Conservation (phyloP, 495 filamentous ascomycete species). For the Penicillium paradoxum region DNA sequence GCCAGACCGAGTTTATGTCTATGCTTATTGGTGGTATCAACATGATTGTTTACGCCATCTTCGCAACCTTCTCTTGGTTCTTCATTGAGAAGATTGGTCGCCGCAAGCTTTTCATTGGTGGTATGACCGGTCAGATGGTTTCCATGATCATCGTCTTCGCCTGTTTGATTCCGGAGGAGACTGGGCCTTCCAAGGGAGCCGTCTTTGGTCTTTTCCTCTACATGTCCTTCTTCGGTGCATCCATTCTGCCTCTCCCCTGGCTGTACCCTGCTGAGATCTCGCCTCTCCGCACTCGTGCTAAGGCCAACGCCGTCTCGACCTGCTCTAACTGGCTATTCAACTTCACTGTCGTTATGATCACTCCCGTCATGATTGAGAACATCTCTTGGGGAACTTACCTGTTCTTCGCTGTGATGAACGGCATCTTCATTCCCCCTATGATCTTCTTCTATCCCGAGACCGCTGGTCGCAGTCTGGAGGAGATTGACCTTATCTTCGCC, state of each 20-base stretch:
- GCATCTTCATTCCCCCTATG: conserved; percentile 65
- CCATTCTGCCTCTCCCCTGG: conserved; percentile 58
- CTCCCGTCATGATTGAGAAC: conserved; percentile 62
- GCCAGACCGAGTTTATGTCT: conserved; percentile 56
- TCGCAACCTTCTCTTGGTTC: conserved; percentile 78
- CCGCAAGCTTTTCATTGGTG: conserved; percentile 67
- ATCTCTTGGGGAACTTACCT: conserved; percentile 76
- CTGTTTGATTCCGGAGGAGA: conserved; percentile 57
- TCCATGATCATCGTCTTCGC: conserved; percentile 74
- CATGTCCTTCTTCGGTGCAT: conserved; percentile 71
- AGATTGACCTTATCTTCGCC: conserved; percentile 77
- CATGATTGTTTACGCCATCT: conserved; percentile 79
- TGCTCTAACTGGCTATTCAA: conserved; percentile 80
- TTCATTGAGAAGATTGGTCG: conserved; percentile 74
- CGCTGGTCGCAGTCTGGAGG: conserved; percentile 63
- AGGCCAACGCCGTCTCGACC: conserved; percentile 72
- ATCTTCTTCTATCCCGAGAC: conserved; percentile 78
- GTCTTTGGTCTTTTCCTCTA: conserved; percentile 76
- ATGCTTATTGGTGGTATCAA: conserved; percentile 75
- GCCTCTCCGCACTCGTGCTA: conserved; percentile 67
- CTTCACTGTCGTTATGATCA: conserved; percentile 78
- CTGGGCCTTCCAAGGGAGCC: conserved; percentile 57
- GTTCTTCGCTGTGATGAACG: conserved; percentile 71
- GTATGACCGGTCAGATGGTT: conserved; percentile 63
- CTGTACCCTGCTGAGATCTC: conserved; percentile 68